Evolutionary conservation across 352 stramenopile species (phyloP), one percentile per base, ranked within the genome.

Genomic region (Globisporangium spinosum): DNA sequence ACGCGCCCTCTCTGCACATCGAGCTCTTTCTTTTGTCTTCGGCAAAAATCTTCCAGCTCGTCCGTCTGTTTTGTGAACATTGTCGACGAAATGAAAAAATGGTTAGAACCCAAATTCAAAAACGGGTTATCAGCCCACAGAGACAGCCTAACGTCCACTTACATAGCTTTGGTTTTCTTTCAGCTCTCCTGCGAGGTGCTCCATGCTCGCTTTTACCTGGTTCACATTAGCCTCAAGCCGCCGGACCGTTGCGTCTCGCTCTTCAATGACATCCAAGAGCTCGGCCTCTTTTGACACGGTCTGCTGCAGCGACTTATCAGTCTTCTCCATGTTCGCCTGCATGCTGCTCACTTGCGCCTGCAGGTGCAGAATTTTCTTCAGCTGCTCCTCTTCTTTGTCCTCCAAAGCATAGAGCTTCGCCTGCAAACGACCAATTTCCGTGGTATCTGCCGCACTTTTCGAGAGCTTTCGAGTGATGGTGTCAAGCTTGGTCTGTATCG

Each of bases 121-220:
- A 51, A 55, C 3, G 5, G 29, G 29, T 20, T 25, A n/a, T 9
- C 4, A 49, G 34, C 8, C 13, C 0, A 13, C 3, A 63, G 9
- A 5, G 32, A 0, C 15, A 54, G 22, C 0, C 0, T 34, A 17
- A 15, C 61, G 3, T 1, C 0, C 5, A 65, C 59, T 55, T 62
- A 91, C 83, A 66, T 92, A 75, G 23, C 63, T 61, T 58, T 92
- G 82, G 4, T 77, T 73, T 32, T 82, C 74, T 40, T 88, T 78
- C 23, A 90, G 69, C 47, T 90, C 76, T 6, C 76, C 71, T 1
- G 78, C 73, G 0, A 92, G 77, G 20, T 82, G 70, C 34, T 76
- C 71, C 38, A 83, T 67, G 32, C 74, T 80, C 32, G 70, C 54
- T 63, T 77, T 79, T 32, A 83, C 55, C 55, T 78, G 71, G 15